Evolutionary conservation across 805 yeast species (phyloP), one percentile per base, ranked within the genome.

Genomic region (Ogataea neopini): DNA sequence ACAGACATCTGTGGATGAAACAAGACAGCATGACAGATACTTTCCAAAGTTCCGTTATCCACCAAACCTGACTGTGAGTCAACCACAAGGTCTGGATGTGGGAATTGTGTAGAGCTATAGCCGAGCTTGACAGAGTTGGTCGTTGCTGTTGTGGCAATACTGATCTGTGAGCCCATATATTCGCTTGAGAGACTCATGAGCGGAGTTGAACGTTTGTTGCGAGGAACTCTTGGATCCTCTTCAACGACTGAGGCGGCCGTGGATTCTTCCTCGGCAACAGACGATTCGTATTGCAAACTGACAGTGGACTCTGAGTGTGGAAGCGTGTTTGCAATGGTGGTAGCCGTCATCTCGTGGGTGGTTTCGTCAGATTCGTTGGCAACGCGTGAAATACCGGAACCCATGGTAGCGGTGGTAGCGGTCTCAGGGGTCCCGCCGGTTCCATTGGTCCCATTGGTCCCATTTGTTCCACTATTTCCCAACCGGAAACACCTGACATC

Each of bases 21-120:
- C 13, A 89, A 62, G 20, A 88, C 70, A 3, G 86, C 77, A 66
- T 91, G 97, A 47, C 91, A 80, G 30, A 90, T 72, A 39, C 90
- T 78, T 63, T 90, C 97, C 9, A 79, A 59, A 0, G 88, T 62
- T 15, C 88, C 88, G 18, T 77, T 73, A 6, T 73, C 53, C 23
- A 76, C 70, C 14, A 58, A 51, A 15, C 76, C 75, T 17, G 77
- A 74, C 3, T 68, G 61, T 14, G 64, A 61, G 58, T 84, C 88
- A 48, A 79, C 51, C 28, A 67, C 71, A 23, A 84, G 60, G 39
- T 77, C 81, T 5, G 89, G 89, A 58, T 84, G 91, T 8, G 87
- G 86, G 50, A 72, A 78, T 2, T 59, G 62, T 22, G 72, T 71
- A 6, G 77, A 75, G 10, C 65, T 39, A 48, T 75, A 74, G 25